Percentiles rank a stretch among this genome's conserved stretches.
Conservation (phyloP, 768 basidiomycete species). For the Astraeus odoratus region DNA sequence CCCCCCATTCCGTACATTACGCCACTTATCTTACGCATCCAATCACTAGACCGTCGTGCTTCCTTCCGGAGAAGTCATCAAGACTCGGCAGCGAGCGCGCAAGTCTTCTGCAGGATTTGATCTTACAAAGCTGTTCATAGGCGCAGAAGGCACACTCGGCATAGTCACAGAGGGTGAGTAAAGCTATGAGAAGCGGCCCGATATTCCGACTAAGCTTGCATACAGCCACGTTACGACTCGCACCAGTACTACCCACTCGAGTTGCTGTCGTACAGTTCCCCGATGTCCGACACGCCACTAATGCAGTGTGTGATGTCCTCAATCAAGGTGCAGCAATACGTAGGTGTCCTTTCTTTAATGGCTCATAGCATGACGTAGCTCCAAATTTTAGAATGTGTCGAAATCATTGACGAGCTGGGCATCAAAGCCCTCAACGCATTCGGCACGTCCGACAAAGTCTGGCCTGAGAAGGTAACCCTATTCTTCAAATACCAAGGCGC, state of each 20-base stretch:
- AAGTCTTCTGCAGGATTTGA: constrained; percentile 85
- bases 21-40: not conserved
- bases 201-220: too few species aligned
- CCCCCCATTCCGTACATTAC: not conserved
- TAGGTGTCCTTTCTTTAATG: not conserved
- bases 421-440: constrained; percentile 22
- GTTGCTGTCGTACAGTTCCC: constrained; percentile 54
- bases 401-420: constrained; percentile 35
- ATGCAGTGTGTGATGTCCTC: constrained; percentile 33
- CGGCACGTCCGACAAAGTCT: constrained; percentile 21
- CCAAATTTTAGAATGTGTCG: constrained; percentile 32
- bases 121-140: constrained; percentile 75
- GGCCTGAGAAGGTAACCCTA: constrained; percentile 29
- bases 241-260: constrained; percentile 69
- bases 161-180: constrained; percentile 69
- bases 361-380: not conserved
- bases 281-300: constrained; percentile 33
- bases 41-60: constrained; percentile 62
- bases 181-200: not conserved
- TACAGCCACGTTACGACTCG: constrained; percentile 67
- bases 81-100: constrained; percentile 67
- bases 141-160: constrained; percentile 80
- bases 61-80: constrained; percentile 74
- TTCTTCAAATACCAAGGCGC: constrained; percentile 42
- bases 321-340: constrained; percentile 28